Evolutionary conservation across 164 flowering plant genomes (phyloP).

Genomic region (Vitis labrusca): DNA sequence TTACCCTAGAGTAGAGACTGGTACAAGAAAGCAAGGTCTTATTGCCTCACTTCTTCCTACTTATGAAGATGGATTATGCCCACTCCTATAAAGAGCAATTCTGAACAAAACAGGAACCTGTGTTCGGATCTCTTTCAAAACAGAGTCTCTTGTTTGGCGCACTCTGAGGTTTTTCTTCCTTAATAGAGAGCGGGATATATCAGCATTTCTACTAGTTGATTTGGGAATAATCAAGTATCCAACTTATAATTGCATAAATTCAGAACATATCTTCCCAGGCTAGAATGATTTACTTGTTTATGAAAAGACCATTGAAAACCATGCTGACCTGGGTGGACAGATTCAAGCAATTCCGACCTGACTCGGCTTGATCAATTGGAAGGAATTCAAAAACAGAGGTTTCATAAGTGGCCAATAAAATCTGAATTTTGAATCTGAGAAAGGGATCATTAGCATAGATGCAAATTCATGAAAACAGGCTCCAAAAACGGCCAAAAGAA

Average conservation of each 20-base stretch:
- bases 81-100: conserved; percentile 39
- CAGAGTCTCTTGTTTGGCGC: conserved; percentile 85
- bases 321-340: neutral
- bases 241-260: conserved; percentile 58
- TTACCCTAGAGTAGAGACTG: no score
- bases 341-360: no score
- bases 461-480: no score
- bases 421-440: no score
- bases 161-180: conserved; percentile 91
- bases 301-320: conserved; percentile 46
- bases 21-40: no score
- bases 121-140: conserved; percentile 53
- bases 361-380: no score
- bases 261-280: conserved; percentile 52
- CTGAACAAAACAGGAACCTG: conserved; percentile 52
- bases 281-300: conserved; percentile 65
- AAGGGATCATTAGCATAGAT: no score
- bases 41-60: no score
- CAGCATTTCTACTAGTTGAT: conserved; percentile 81
- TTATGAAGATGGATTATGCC: no score
- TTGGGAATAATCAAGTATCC: conserved; percentile 87
- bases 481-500: no score
- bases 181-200: conserved; percentile 85
- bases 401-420: no score
- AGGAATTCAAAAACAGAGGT: no score